Conservation (phyloP, 805 yeast genomes). For the Wickerhamiella allomyrinae region DNA sequence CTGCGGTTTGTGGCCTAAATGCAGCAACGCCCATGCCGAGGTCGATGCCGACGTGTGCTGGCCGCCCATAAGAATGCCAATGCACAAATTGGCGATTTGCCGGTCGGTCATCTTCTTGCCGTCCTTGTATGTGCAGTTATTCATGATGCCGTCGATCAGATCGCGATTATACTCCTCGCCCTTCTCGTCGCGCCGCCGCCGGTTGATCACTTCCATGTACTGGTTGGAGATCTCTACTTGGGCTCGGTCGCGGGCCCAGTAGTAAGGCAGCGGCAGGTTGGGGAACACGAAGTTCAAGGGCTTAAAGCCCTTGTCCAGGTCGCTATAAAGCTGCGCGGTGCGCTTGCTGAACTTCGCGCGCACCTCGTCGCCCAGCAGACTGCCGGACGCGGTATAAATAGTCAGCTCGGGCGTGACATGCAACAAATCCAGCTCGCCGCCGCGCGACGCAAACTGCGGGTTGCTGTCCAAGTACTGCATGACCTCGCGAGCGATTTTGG, state of each 20-base stretch:
- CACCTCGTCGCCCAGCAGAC: slow-evolving; percentile 83
- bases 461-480: slow-evolving; percentile 40
- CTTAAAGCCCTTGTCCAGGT: slow-evolving; percentile 92
- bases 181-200: slow-evolving; percentile 35
- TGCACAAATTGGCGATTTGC: slow-evolving; percentile 83
- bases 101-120: slow-evolving; percentile 89
- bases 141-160: slow-evolving; percentile 76
- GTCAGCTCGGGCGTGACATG: slow-evolving; percentile 87
- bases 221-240: slow-evolving; percentile 68
- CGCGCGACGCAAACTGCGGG: slow-evolving; percentile 23
- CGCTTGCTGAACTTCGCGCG: slow-evolving; percentile 67
- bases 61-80: slow-evolving; percentile 97
- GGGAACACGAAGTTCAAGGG: slow-evolving; percentile 95
- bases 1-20: slow-evolving; percentile 75
- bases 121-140: slow-evolving; percentile 74
- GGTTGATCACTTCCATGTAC: slow-evolving; percentile 60
- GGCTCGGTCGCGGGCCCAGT: slow-evolving; percentile 75
- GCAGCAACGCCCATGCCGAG: slow-evolving; percentile 86
- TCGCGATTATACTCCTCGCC: slow-evolving; percentile 78
- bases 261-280: slow-evolving; percentile 74
- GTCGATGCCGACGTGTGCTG: slow-evolving; percentile 97
- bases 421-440: slow-evolving; percentile 37
- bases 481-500: slow-evolving; percentile 70
- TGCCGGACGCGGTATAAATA: slow-evolving; percentile 87
- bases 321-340: slow-evolving; percentile 75